These are phyloP conservation scores for Coniosporium apollinis DNA, from an alignment of 495 filamentous ascomycete genomes.

Conservation along the genomic window DNA sequence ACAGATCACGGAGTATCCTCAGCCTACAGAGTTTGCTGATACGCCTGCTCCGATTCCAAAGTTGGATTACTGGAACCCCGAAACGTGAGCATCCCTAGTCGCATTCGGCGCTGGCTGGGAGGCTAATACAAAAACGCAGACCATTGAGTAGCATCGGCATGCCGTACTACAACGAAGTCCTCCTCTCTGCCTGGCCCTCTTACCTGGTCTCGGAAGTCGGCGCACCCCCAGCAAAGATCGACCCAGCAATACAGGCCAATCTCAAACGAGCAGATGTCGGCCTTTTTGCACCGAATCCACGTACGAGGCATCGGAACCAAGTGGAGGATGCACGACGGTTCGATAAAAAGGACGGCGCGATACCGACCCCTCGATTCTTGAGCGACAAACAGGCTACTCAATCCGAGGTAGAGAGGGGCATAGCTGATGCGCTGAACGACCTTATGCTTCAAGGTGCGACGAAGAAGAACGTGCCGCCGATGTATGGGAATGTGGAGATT, in stretches of 20 bases:
- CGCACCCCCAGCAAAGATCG: slow-evolving; percentile 59
- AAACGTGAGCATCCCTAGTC: slow-evolving; percentile 56
- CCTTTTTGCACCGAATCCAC: slow-evolving; percentile 61
- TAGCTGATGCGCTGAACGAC: slow-evolving; percentile 39
- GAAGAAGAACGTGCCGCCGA: slow-evolving; percentile 59
- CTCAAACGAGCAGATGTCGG: slow-evolving; percentile 54
- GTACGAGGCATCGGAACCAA: slow-evolving; percentile 58
- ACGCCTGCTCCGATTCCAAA: slow-evolving; percentile 30
- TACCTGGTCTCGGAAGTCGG: slow-evolving; percentile 70
- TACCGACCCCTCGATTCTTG: slow-evolving; percentile 68
- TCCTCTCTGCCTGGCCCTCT: slow-evolving; percentile 80
- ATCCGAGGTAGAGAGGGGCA: slow-evolving; percentile 25
- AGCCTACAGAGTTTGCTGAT: slow-evolving; percentile 63
- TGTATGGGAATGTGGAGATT: slow-evolving; percentile 85
- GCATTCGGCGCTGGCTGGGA: too few relatives aligned
- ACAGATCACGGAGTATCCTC: slow-evolving; percentile 71
- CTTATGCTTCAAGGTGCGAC: slow-evolving; percentile 23
- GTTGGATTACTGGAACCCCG: slow-evolving; percentile 51
- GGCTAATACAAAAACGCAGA: slow-evolving; percentile 28
- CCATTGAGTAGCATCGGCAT: slow-evolving; percentile 76
- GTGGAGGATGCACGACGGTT: slow-evolving; percentile 56
- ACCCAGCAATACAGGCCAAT: slow-evolving; percentile 50
- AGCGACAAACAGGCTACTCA: slow-evolving; percentile 60
- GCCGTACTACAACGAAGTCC: slow-evolving; percentile 76
- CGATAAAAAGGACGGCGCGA: slow-evolving; percentile 33